Percentiles rank a stretch among this genome's conserved stretches.
These are phyloP conservation scores for Tetracentron sinense DNA, from an alignment of 164 flowering plant species.

Conservation along the genomic window DNA sequence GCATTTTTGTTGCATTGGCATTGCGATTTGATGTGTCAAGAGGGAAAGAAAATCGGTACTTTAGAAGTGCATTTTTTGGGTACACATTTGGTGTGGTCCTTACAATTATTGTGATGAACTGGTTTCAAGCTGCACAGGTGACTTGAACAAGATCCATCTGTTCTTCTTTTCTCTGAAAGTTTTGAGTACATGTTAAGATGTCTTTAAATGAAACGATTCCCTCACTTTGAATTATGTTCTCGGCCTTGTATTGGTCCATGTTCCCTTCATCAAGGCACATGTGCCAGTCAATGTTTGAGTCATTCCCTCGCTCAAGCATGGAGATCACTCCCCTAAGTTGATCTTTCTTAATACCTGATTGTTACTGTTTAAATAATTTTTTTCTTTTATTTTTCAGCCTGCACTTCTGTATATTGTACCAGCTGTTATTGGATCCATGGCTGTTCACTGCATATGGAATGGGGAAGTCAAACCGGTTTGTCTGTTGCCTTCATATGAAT, in stretches of 20 bases:
- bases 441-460: constrained; percentile 80
- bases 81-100: constrained; percentile 65
- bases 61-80: constrained; percentile 89
- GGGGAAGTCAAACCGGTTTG: constrained; percentile 91
- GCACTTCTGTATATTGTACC: constrained; percentile 96
- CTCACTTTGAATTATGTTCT: not conserved
- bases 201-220: too few relatives aligned
- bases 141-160: not conserved
- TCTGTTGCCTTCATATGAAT: constrained; percentile 8
- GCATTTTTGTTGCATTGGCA: constrained; percentile 97
- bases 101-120: constrained; percentile 96
- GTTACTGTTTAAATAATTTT: not conserved
- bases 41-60: constrained; percentile 75
- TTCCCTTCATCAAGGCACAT: not conserved
- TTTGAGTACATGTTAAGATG: not conserved
- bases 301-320: not conserved
- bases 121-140: constrained; percentile 99
- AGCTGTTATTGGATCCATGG: constrained; percentile 80
- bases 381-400: constrained; percentile 52
- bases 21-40: constrained; percentile 95
- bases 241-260: not conserved
- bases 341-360: not conserved
- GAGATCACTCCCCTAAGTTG: not conserved
- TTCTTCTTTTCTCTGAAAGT: not conserved
- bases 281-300: not conserved